Evolutionary conservation across 2,329 filamentous ascomycete genomes (phyloP).

Genomic region (Penicillium sp.): DNA sequence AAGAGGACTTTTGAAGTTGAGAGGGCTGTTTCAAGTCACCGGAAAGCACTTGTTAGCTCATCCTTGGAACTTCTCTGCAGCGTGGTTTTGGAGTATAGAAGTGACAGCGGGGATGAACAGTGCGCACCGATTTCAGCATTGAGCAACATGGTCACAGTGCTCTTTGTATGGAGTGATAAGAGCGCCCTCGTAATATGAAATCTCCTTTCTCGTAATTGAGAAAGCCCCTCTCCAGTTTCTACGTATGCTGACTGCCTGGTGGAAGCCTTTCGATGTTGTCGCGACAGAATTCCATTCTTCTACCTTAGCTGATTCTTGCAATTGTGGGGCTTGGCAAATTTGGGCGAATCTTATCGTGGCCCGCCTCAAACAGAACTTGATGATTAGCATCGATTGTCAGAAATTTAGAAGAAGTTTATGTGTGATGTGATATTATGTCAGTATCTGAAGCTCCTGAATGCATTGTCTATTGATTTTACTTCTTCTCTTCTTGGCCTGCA

Average conservation of each 20-base stretch:
- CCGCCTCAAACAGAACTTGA: neutral
- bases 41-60: neutral
- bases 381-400: neutral
- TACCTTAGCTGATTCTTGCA: slow-evolving; percentile 13
- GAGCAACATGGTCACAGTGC: slow-evolving; percentile 34
- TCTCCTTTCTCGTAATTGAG: neutral
- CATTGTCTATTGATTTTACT: slow-evolving; percentile 30
- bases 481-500: slow-evolving; percentile 39
- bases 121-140: slow-evolving; percentile 41
- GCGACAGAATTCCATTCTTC: slow-evolving; percentile 2
- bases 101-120: slow-evolving; percentile 1
- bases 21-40: slow-evolving; percentile 58
- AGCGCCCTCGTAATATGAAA: neutral
- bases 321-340: slow-evolving; percentile 24
- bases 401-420: neutral
- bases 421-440: slow-evolving; percentile 12
- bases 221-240: no score
- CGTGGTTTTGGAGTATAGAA: neutral
- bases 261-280: slow-evolving; percentile 1
- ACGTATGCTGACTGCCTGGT: neutral
- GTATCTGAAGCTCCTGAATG: slow-evolving; percentile 15
- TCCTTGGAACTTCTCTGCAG: neutral
- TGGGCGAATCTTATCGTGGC: neutral
- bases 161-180: neutral
- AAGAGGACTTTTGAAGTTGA: slow-evolving; percentile 69